Evolutionary conservation across 1,139 yeast species (phyloP).

Genomic region (Protomyces arabidopsidicola): DNA sequence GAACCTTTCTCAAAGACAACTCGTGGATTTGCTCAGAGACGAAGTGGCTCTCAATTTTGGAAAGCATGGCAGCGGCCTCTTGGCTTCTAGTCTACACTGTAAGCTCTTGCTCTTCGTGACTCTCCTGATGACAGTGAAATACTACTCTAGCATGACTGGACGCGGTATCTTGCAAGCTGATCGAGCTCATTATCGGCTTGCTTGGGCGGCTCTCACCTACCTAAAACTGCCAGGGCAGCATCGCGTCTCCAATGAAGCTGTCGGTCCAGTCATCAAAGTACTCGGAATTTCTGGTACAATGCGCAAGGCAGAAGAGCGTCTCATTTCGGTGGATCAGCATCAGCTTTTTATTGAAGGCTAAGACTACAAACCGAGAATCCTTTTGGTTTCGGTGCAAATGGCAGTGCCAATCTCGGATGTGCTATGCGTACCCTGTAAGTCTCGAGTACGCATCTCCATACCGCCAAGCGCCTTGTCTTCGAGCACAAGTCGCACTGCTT

Average conservation of each 20-base stretch:
- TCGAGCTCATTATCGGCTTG: constrained; percentile 57
- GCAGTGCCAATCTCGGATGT: constrained; percentile 95
- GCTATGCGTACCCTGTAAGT: constrained; percentile 71
- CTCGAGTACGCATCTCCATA: constrained; percentile 84
- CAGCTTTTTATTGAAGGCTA: not conserved
- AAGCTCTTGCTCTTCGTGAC: not conserved
- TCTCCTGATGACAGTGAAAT: constrained; percentile 50
- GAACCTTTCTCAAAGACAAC: constrained; percentile 27
- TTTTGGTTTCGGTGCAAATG: constrained; percentile 8
- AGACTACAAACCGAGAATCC: constrained; percentile 4
- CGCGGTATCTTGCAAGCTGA: constrained; percentile 80
- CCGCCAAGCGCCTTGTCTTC: constrained; percentile 47
- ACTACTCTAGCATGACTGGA: constrained; percentile 74
- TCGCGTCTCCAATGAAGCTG: constrained; percentile 45
- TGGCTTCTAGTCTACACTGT: constrained; percentile 37
- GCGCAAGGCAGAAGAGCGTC: constrained; percentile 64
- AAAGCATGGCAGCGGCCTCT: constrained; percentile 68
- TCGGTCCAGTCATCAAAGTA: constrained; percentile 54
- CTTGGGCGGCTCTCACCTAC: constrained; percentile 66
- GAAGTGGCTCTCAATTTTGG: constrained; percentile 64
- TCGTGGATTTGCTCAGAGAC: constrained; percentile 44
- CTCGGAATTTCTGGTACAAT: constrained; percentile 82
- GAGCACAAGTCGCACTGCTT: constrained; percentile 76
- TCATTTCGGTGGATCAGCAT: constrained; percentile 20
- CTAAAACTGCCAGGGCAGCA: constrained; percentile 38